These are phyloP conservation scores for Venturia pyrina DNA, from an alignment of 2,329 filamentous ascomycete species.

Conservation along the genomic window DNA sequence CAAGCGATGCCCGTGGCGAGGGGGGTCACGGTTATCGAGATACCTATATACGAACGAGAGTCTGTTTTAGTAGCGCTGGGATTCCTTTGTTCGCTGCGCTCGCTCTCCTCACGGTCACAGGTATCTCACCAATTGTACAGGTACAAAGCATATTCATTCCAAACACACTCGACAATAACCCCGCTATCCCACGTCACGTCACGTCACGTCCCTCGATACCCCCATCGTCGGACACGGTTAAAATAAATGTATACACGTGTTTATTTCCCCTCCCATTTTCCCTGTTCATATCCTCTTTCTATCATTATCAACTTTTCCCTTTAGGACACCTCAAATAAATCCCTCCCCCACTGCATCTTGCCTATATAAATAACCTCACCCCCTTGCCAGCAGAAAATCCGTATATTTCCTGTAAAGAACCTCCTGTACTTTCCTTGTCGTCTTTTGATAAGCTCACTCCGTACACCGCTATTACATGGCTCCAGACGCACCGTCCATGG, in stretches of 20 bases:
- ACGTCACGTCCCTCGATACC: conserved; percentile 30
- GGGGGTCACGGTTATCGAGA: conserved; percentile 41
- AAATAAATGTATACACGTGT: conserved; percentile 35
- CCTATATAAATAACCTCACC: too few species aligned
- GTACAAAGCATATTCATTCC: too few species aligned
- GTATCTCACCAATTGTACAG: too few species aligned
- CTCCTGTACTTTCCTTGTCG: conserved; percentile 27
- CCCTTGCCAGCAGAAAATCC: too few species aligned
- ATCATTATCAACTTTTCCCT: conserved; percentile 33
- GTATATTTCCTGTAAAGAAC: conserved; percentile 37
- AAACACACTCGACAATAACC: conserved; percentile 44
- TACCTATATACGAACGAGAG: too few species aligned
- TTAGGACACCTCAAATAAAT: conserved; percentile 18
- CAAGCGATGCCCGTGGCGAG: conserved; percentile 40
- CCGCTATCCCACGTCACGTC: conserved; percentile 47
- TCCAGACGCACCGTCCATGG: conserved; percentile 43
- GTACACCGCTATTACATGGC: conserved; percentile 18
- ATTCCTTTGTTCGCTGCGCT: too few species aligned
- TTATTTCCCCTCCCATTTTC: not conserved
- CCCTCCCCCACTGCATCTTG: conserved; percentile 25
- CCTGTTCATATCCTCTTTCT: not conserved
- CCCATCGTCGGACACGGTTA: conserved; percentile 47
- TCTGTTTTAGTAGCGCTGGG: conserved; percentile 9
- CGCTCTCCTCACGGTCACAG: conserved; percentile 29
- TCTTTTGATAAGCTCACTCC: not conserved